Percentiles rank a stretch among this genome's conserved stretches.
These are phyloP conservation scores for Termitomyces sp. DNA, from an alignment of 768 basidiomycete genomes.

Conservation along the genomic window DNA sequence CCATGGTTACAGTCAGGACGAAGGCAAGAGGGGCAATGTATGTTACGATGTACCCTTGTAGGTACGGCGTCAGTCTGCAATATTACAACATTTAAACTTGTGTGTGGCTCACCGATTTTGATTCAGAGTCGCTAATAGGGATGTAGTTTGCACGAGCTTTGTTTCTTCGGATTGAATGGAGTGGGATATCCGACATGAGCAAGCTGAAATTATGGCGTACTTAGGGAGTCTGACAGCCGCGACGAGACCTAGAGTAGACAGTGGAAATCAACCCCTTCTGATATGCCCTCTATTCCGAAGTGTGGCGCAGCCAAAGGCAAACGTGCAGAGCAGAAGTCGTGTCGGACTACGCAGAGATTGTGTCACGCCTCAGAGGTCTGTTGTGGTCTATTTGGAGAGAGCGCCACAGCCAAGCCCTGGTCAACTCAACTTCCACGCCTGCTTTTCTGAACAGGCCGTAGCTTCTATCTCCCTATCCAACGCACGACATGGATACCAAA, in stretches of 20 bases:
- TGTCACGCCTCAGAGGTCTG: background rate
- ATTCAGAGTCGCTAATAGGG: conserved; percentile 31
- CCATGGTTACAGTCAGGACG: conserved; percentile 92
- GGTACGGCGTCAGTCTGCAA: background rate
- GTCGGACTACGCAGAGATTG: background rate
- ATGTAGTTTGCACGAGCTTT: conserved; percentile 43
- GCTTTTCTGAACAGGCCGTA: background rate
- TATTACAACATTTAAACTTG: background rate
- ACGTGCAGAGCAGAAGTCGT: background rate
- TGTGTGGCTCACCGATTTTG: conserved; percentile 71
- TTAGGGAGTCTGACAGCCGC: background rate
- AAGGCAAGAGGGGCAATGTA: conserved; percentile 97
- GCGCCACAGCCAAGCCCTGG: background rate
- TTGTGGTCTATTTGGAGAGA: conserved; percentile 6
- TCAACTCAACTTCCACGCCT: background rate
- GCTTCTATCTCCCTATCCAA: background rate
- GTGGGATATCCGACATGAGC: conserved; percentile 68
- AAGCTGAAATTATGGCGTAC: background rate
- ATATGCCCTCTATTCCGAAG: background rate
- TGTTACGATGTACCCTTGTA: conserved; percentile 85
- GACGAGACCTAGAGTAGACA: background rate
- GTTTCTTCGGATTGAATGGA: conserved; percentile 52
- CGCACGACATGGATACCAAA: conserved; percentile 29
- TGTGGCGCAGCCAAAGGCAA: conserved; percentile 1
- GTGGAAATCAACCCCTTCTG: background rate